Evolutionary conservation across 176 grass and related monocot species (phyloP), one percentile per base, ranked within the genome.

Genomic region (Bonia amplexicaulis): DNA sequence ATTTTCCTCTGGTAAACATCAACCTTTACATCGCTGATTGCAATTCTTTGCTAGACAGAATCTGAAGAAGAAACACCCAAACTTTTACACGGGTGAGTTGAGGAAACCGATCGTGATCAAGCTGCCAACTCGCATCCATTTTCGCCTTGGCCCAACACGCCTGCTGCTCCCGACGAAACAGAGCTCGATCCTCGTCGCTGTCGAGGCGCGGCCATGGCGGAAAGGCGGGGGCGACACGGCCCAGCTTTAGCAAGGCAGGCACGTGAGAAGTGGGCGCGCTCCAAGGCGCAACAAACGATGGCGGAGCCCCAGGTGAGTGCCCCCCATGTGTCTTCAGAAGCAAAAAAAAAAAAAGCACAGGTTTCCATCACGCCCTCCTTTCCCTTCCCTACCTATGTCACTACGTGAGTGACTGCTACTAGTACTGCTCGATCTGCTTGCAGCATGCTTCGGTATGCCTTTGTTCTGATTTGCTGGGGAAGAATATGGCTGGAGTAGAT

Each of bases 241-340:
- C 77, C 51, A 74, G 51, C 69, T 54, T 83, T 80, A 46, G 65
- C 70, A 41, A 63, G 78, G 88, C 71, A 75, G 33, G 54, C 73
- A 90, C 88, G 82, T 90, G 84, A 55, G 71, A 51, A 65, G 78
- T 77, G 83, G 71, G 88, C 71, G 25, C 70, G 46, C 71, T 52
- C 44, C 45, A 17, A 26, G 5, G 58, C 66, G 22, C 13, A 45
- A 10, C 31, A 27, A 75, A 77, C n/a, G 61, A 68, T 55, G 81
- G 27, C 11, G 37, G 72, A 57, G 62, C 11, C 44, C 19, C 31
- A 29, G 33, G 65, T 26, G 42, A 84, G 70, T 53, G 87, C 46
- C 42, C 63, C 66, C 64, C 86, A 70, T 87, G 79, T 82, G 62
- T 62, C 60, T 57, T 72, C 69, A 25, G 57, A 60, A 60, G 8